A percentile compares a stretch with the other conserved stretches of the same genome.
Conservation (phyloP, 116 monocot genomes). For the Trichopus zeylanicus region DNA sequence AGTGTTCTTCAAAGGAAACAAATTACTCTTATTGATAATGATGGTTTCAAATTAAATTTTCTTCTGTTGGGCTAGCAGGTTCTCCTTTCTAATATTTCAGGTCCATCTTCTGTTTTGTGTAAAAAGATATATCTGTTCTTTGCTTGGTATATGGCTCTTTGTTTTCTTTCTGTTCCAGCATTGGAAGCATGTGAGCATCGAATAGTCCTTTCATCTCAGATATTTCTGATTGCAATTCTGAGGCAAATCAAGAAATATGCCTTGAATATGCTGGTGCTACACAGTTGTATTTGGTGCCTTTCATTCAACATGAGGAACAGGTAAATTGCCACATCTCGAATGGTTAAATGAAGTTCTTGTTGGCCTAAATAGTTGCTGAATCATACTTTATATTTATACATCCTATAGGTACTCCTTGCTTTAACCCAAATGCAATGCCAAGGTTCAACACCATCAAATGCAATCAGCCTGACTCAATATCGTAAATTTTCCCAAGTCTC, state of each 20-base stretch:
- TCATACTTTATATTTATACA: no score
- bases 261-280: conserved; percentile 95
- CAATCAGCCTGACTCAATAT: conserved; percentile 24
- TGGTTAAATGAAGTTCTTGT: conserved; percentile 1
- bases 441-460: conserved; percentile 25
- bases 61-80: conserved; percentile 90
- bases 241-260: conserved; percentile 45
- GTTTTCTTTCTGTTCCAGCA: conserved; percentile 29
- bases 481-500: conserved; percentile 56
- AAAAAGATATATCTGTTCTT: background rate
- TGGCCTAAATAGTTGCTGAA: no score
- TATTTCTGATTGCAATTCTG: conserved; percentile 21
- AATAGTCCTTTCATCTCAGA: conserved; percentile 67
- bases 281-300: conserved; percentile 82
- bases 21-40: conserved; percentile 68
- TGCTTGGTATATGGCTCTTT: background rate
- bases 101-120: conserved; percentile 18
- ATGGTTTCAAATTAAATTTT: conserved; percentile 68
- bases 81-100: conserved; percentile 86
- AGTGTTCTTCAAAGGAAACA: conserved; percentile 47
- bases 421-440: conserved; percentile 67
- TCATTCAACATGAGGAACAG: conserved; percentile 78
- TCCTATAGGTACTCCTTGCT: conserved; percentile 56
- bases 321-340: conserved; percentile 17
- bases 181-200: conserved; percentile 93